A percentile compares a stretch with the other conserved stretches of the same genome.
phyloP scores from a whole-genome alignment of 306 rosid genomes.

The Lablab purpureus region DNA sequence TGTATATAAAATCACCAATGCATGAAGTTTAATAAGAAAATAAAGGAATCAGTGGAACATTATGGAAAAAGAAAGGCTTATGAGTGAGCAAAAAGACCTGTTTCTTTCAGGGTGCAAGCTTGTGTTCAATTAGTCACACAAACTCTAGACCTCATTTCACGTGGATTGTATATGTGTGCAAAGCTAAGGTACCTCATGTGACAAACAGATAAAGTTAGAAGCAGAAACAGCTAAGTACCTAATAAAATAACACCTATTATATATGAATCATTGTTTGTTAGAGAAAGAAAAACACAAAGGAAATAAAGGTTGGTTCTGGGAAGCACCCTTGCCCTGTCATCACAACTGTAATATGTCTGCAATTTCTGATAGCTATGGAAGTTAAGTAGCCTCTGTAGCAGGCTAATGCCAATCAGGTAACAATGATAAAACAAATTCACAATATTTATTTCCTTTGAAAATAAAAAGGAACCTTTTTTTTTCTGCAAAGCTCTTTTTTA shows the following conservation, averaged over 20 bases:
- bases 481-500: not conserved
- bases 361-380: conserved; percentile 39
- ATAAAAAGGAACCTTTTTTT: not conserved
- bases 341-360: conserved; percentile 49
- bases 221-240: conserved; percentile 57
- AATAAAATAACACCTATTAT: conserved; percentile 28
- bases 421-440: not conserved
- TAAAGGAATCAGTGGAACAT: conserved; percentile 38
- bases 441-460: not conserved
- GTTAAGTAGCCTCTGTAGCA: not conserved
- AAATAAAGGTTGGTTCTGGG: conserved; percentile 44
- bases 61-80: conserved; percentile 4
- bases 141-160: conserved; percentile 55
- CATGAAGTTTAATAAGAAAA: conserved; percentile 41
- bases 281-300: not conserved
- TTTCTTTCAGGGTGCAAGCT: conserved; percentile 33
- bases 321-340: conserved; percentile 50
- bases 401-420: conserved; percentile 29
- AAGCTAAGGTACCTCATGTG: conserved; percentile 64
- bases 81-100: conserved; percentile 26
- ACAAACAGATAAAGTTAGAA: conserved; percentile 55
- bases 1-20: conserved; percentile 38
- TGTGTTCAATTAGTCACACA: conserved; percentile 38
- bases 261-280: conserved; percentile 43
- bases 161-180: conserved; percentile 60